Evolutionary conservation across 2,329 filamentous ascomycete genomes (phyloP).

Genomic region (Fusarium albidum): DNA sequence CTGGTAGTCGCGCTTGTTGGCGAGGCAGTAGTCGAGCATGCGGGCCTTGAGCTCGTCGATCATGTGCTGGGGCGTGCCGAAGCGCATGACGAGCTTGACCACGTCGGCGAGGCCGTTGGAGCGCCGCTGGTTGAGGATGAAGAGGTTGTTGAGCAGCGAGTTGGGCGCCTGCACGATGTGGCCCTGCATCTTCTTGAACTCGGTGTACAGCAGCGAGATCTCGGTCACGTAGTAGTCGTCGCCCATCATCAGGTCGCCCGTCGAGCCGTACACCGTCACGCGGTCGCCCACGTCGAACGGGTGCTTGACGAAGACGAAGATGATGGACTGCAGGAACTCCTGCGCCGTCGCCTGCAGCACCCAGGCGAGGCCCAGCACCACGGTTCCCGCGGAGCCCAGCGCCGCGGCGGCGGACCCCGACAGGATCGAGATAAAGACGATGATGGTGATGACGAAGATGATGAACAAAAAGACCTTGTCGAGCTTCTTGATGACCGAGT

Average conservation of each 20-base stretch:
- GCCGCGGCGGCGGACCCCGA: constrained; percentile 91
- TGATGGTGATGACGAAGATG: constrained; percentile 78
- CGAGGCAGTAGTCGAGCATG: constrained; percentile 82
- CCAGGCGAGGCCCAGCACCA: constrained; percentile 91
- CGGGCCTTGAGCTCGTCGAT: constrained; percentile 83
- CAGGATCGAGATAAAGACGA: constrained; percentile 89
- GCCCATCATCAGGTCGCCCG: constrained; percentile 77
- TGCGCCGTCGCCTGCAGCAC: constrained; percentile 91
- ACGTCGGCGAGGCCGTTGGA: constrained; percentile 89
- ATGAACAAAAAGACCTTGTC: constrained; percentile 90
- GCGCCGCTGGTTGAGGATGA: constrained; percentile 93
- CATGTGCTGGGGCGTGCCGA: constrained; percentile 83
- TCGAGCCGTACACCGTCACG: constrained; percentile 90
- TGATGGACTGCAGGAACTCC: constrained; percentile 91
- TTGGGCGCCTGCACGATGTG: constrained; percentile 97
- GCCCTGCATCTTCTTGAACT: constrained; percentile 99
- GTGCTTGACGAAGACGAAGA: constrained; percentile 97
- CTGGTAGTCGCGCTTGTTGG: constrained; percentile 90
- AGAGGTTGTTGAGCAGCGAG: constrained; percentile 89
- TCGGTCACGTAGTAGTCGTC: constrained; percentile 98
- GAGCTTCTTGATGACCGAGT: constrained; percentile 90
- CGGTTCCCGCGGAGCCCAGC: constrained; percentile 87
- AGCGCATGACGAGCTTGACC: constrained; percentile 84
- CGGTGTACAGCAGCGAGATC: constrained; percentile 90
- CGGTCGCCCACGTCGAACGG: constrained; percentile 96